A percentile compares a stretch with the other conserved stretches of the same genome.
These are phyloP conservation scores for Betula pendula DNA, from an alignment of 306 rosid species.

Conservation along the genomic window DNA sequence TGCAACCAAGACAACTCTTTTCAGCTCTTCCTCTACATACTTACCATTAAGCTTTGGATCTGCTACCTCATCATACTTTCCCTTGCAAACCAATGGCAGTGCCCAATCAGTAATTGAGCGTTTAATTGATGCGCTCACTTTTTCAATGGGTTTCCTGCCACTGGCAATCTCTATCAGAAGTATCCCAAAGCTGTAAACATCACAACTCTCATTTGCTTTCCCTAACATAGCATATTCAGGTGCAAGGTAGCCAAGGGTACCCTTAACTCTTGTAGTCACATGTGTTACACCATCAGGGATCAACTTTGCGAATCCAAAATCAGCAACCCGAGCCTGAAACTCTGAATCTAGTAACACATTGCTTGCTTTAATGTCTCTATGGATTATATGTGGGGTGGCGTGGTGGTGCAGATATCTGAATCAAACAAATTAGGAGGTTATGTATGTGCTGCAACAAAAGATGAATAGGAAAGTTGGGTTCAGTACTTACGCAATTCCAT, in stretches of 20 bases:
- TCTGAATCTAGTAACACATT: constrained; percentile 78
- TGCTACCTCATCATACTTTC: constrained; percentile 59
- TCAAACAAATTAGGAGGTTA: constrained; percentile 15
- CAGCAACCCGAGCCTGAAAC: constrained; percentile 85
- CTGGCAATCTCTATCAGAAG: constrained; percentile 91
- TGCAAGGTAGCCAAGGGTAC: constrained; percentile 96
- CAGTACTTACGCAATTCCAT: constrained; percentile 80
- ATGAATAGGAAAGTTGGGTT: constrained; percentile 2
- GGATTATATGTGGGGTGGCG: constrained; percentile 90
- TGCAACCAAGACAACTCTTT: constrained; percentile 69
- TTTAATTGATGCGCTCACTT: constrained; percentile 46
- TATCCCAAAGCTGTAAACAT: constrained; percentile 90
- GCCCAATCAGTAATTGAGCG: constrained; percentile 89
- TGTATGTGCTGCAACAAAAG: neutral
- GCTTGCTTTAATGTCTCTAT: constrained; percentile 89
- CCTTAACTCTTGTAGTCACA: constrained; percentile 96
- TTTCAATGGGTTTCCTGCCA: constrained; percentile 82
- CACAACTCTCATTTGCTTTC: constrained; percentile 87
- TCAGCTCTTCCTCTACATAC: constrained; percentile 75
- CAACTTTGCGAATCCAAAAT: constrained; percentile 92
- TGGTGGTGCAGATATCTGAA: constrained; percentile 95
- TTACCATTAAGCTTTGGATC: constrained; percentile 83
- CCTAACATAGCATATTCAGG: constrained; percentile 97
- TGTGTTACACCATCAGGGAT: constrained; percentile 96
- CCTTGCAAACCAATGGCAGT: constrained; percentile 72